Evolutionary conservation across 257 asterid species (phyloP).

Genomic region (Penstemon eatonii): DNA sequence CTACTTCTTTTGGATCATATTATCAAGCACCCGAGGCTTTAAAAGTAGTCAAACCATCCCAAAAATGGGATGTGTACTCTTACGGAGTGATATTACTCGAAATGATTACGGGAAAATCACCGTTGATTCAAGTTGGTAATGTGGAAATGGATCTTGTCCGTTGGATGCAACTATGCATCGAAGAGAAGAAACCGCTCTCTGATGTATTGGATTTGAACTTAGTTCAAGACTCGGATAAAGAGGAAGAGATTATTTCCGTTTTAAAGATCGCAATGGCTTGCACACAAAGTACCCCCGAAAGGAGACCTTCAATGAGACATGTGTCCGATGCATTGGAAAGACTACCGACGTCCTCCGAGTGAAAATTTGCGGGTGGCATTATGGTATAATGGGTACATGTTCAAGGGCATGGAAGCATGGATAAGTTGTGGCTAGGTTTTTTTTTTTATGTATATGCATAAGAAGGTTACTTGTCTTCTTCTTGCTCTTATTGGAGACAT

Average conservation of each 20-base stretch:
- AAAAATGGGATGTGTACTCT: conserved; percentile 90
- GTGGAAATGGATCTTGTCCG: conserved; percentile 67
- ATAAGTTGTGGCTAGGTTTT: not conserved
- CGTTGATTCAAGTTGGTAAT: conserved; percentile 57
- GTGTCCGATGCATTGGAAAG: conserved; percentile 69
- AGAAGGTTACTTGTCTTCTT: conserved; percentile 37
- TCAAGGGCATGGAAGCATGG: conserved; percentile 22
- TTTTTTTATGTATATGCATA: conserved; percentile 30
- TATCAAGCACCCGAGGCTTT: conserved; percentile 89
- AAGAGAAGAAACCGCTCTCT: conserved; percentile 78
- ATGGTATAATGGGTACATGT: not conserved
- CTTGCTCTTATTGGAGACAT: conserved; percentile 31
- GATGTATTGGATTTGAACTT: conserved; percentile 73
- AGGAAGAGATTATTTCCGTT: conserved; percentile 81
- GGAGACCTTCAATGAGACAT: conserved; percentile 79
- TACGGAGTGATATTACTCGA: conserved; percentile 81
- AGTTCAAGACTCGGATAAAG: conserved; percentile 61
- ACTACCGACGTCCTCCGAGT: conserved; percentile 32
- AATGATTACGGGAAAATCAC: conserved; percentile 71
- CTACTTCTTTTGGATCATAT: conserved; percentile 46
- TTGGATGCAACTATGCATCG: conserved; percentile 89
- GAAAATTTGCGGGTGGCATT: not conserved
- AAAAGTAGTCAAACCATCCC: conserved; percentile 81
- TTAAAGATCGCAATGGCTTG: conserved; percentile 89
- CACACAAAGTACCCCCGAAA: conserved; percentile 66